These are phyloP conservation scores for Aspergillus sp. DNA, from an alignment of 2,329 filamentous ascomycete species.

Conservation along the genomic window DNA sequence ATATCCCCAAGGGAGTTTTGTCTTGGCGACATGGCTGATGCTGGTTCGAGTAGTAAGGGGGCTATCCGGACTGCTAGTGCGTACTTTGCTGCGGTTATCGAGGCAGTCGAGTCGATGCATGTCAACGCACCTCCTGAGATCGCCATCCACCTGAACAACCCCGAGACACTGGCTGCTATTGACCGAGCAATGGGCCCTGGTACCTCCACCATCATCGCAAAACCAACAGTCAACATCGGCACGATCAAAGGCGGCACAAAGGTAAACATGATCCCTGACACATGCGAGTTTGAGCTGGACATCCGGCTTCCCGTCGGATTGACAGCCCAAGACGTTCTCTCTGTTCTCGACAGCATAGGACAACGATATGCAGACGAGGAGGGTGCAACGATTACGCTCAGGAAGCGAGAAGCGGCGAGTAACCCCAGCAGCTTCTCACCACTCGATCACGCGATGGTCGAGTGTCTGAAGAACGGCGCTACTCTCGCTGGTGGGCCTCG, in stretches of 20 bases:
- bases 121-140: not conserved
- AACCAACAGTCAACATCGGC: slow-evolving; percentile 48
- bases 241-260: slow-evolving; percentile 48
- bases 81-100: not conserved
- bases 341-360: not conserved
- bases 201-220: slow-evolving; percentile 40
- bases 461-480: not conserved
- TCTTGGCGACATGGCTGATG: not conserved
- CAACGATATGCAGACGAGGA: not conserved
- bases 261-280: slow-evolving; percentile 49
- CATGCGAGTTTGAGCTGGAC: slow-evolving; percentile 45
- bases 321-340: slow-evolving; percentile 12
- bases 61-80: not conserved
- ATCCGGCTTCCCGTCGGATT: slow-evolving; percentile 48
- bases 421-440: not conserved
- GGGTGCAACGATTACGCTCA: not conserved
- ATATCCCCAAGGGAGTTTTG: not conserved
- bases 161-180: not conserved
- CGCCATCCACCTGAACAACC: not conserved
- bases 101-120: not conserved
- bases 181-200: not conserved
- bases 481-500: not conserved
- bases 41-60: not conserved
- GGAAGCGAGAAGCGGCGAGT: not conserved
- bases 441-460: not conserved